Evolutionary conservation across 2,329 filamentous ascomycete genomes (phyloP).

Genomic region (Xylaria sp.): DNA sequence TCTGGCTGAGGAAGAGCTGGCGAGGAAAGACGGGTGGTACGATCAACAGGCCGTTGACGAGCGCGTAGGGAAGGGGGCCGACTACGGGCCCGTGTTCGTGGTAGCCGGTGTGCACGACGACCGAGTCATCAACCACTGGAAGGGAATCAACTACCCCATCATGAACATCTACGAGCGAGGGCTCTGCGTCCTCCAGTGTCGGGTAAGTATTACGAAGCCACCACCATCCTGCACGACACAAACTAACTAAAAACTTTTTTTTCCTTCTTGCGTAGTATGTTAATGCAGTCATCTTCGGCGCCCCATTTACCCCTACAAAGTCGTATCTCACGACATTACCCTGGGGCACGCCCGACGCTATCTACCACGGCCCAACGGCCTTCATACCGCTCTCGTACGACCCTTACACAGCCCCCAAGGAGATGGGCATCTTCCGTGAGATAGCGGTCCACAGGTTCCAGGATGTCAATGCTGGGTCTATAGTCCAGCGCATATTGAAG

Average conservation of each 20-base stretch:
- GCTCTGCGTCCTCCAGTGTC: constrained; percentile 93
- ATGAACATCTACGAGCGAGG: constrained; percentile 99
- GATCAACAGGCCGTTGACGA: constrained; percentile 66
- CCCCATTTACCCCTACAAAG: constrained; percentile 84
- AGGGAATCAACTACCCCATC: constrained; percentile 97
- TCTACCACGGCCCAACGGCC: constrained; percentile 95
- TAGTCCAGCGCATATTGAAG: constrained; percentile 88
- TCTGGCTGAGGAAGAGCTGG: constrained; percentile 73
- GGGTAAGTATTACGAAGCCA: constrained; percentile 57
- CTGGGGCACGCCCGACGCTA: constrained; percentile 73
- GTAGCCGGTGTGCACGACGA: constrained; percentile 95
- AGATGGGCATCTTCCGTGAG: constrained; percentile 82
- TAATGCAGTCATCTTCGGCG: constrained; percentile 84
- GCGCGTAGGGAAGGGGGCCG: constrained; percentile 68
- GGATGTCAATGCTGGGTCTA: constrained; percentile 88
- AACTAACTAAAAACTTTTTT: constrained; percentile 10
- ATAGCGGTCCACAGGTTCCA: constrained; percentile 79
- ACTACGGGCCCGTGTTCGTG: constrained; percentile 85
- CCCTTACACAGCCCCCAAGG: constrained; percentile 80
- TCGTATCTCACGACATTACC: constrained; percentile 78
- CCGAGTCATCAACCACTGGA: constrained; percentile 93
- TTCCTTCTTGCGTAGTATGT: constrained; percentile 69
- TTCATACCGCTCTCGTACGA: constrained; percentile 85
- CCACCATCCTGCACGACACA: background rate
- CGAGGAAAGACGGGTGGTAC: constrained; percentile 75